Conservation (phyloP, 2,329 filamentous ascomycete genomes). For the Xylaria sp. region DNA sequence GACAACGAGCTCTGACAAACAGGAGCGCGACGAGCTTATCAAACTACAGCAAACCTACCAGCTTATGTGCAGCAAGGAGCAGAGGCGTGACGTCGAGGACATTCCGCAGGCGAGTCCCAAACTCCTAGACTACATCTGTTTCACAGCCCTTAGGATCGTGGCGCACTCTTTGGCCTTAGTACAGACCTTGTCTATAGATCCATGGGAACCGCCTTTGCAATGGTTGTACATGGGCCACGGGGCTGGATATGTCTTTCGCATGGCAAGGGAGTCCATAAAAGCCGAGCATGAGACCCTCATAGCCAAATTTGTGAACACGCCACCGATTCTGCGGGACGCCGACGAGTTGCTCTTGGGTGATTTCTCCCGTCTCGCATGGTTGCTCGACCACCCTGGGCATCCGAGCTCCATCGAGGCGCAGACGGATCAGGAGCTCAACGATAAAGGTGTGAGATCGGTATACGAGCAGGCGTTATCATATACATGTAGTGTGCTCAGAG, state of each 20-base stretch:
- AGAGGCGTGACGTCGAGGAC: conserved; percentile 44
- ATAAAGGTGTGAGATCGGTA: conserved; percentile 35
- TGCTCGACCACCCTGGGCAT: conserved; percentile 42
- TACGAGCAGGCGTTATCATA: conserved; percentile 45
- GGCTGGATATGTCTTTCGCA: conserved; percentile 42
- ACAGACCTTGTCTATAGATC: conserved; percentile 44
- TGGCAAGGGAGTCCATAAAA: conserved; percentile 35
- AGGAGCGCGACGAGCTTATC: conserved; percentile 39
- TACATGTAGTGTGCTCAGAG: conserved; percentile 42
- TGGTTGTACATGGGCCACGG: conserved; percentile 46
- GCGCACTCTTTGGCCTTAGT: conserved; percentile 47
- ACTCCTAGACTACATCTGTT: conserved; percentile 45
- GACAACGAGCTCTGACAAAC: conserved; percentile 34
- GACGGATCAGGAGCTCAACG: conserved; percentile 41
- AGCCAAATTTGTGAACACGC: conserved; percentile 36
- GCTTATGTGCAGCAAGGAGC: conserved; percentile 45
- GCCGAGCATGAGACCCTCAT: conserved; percentile 34
- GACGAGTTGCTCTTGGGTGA: conserved; percentile 40
- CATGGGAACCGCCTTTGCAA: conserved; percentile 48
- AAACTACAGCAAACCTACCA: conserved; percentile 46
- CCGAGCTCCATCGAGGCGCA: conserved; percentile 33
- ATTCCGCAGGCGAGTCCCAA: conserved; percentile 32
- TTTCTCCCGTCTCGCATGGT: conserved; percentile 42
- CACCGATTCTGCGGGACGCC: conserved; percentile 41
- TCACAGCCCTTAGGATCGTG: conserved; percentile 44